Percentiles rank a stretch among this genome's conserved stretches.
phyloP scores from a whole-genome alignment of 768 basidiomycete species.

The Kwoniella bestiolae region DNA sequence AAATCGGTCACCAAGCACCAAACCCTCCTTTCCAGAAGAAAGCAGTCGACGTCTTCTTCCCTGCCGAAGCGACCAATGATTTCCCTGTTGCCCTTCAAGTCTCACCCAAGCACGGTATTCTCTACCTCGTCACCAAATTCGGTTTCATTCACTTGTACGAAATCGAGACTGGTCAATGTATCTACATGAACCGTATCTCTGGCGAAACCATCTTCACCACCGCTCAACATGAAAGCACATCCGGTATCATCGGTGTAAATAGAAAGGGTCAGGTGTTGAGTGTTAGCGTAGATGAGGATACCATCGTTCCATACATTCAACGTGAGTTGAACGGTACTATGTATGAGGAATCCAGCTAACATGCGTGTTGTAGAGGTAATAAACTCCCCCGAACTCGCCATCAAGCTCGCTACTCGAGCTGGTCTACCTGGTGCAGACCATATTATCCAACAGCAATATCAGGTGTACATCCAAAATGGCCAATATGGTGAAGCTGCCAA shows the following conservation, averaged over 20 bases:
- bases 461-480: constrained; percentile 82
- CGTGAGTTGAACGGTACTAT: constrained; percentile 56
- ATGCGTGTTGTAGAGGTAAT: constrained; percentile 65
- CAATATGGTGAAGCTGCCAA: constrained; percentile 95
- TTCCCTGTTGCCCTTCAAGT: constrained; percentile 99
- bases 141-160: constrained; percentile 99
- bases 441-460: constrained; percentile 91
- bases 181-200: constrained; percentile 99
- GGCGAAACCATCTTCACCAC: constrained; percentile 99
- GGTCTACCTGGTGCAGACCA: constrained; percentile 98
- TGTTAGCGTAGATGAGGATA: constrained; percentile 94
- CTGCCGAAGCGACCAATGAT: constrained; percentile 94
- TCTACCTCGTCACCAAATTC: constrained; percentile 97
- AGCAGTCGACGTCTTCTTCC: constrained; percentile 98
- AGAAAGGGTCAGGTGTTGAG: constrained; percentile 98
- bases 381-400: constrained; percentile 96
- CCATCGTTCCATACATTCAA: constrained; percentile 92
- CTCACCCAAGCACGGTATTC: constrained; percentile 92
- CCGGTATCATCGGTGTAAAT: constrained; percentile 99
- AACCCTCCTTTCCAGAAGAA: constrained; percentile 95
- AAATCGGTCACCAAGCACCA: constrained; percentile 92
- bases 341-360: constrained; percentile 4
- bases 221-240: constrained; percentile 87
- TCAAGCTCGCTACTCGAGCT: constrained; percentile 94
- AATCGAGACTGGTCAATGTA: constrained; percentile 92